Evolutionary conservation across 2,329 filamentous ascomycete genomes (phyloP), one percentile per base, ranked within the genome.

Genomic region (Colletotrichum siamense): DNA sequence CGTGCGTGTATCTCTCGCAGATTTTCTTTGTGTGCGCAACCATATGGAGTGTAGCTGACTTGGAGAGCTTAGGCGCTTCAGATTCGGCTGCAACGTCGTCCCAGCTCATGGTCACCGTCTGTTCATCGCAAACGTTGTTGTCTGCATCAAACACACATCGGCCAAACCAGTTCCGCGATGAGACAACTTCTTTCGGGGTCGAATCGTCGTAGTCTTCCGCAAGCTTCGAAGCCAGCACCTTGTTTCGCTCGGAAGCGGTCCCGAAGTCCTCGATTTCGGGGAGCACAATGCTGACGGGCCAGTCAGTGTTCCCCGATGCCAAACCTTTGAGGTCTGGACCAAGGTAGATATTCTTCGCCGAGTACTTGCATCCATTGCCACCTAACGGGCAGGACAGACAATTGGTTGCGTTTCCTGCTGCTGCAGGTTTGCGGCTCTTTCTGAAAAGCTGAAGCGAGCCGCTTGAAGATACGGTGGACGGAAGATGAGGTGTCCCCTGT

Each of bases 91-190:
- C 86, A 76, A 95, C 93, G 61, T 98, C 95, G 15, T 96, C 94
- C 96, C 96, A 99, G 6, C 91, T 92, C 69, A 99, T 92, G 0
- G 94, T 96, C 24, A 99, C 97, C 30, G 94, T 91, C 84, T 99
- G 96, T 81, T 99, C 95, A 83, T 99, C 97, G 81, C 93, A 95
- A 57, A 99, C 97, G 81, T 98, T 93, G 85, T 99, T 99, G 85
- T 98, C 96, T 6, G 93, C 89, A 83, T 98, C 97, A 86, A 93
- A 99, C 2, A 99, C 97, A 82, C 97, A 99, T n/a, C 96, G 92
- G 0, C 97, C 97, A 82, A 96, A 99, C 95, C 96, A 94, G 78
- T 93, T 93, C 12, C 89, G 86, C 7, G 86, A 85, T 5, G 88
- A 87, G 2, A 90, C 82, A n/a, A 88, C 85, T 2, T 85, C 81